Evolutionary conservation across 2,329 filamentous ascomycete genomes (phyloP), one percentile per base, ranked within the genome.

Genomic region (Claviceps capensis): DNA sequence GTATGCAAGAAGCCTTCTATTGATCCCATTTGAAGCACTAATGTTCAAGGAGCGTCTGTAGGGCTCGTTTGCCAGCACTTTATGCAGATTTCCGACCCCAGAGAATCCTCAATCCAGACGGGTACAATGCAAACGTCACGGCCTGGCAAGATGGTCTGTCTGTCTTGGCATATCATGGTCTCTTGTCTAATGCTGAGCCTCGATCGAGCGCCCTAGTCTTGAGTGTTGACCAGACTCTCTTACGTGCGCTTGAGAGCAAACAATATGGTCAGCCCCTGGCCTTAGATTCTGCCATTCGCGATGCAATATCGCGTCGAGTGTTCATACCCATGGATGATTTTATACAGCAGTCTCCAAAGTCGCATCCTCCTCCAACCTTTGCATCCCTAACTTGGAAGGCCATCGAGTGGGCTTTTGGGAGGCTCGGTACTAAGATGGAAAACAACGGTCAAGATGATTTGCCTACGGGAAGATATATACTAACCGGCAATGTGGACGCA

Each of bases 11-110:
- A 46, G 13, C 14, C 19, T 36, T 38, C n/a, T 23, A 22, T 22
- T 17, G 26, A 17, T 14, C 5, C 13, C 38, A 26, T 42, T 26
- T 42, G 3, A 3, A 30, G 48, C 36, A 41, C 48, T 40, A n/a
- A 45, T 30, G 45, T 45, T 43, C 14, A 47, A 34, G 16, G 5
- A 11, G n/a, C 22, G n/a, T 19, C 4, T n/a, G 23, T 58, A 88
- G 84, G 70, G 78, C 83, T 56, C 86, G 89, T 48, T 76, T 95
- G 13, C 83, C 87, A 13, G 90, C 88, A 5, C 81, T 95, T 46
- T 95, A 94, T 70, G 90, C 88, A 47, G 89, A 95, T 65, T 95
- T 95, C 63, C 75, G 81, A 40, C 69, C 79, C 5, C 88, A 91
- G 59, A 77, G 77, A 60, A 79, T 77, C 41, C 79, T 86, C 22